Evolutionary conservation across 2,329 filamentous ascomycete genomes (phyloP).

Genomic region (Akanthomyces lecanii): DNA sequence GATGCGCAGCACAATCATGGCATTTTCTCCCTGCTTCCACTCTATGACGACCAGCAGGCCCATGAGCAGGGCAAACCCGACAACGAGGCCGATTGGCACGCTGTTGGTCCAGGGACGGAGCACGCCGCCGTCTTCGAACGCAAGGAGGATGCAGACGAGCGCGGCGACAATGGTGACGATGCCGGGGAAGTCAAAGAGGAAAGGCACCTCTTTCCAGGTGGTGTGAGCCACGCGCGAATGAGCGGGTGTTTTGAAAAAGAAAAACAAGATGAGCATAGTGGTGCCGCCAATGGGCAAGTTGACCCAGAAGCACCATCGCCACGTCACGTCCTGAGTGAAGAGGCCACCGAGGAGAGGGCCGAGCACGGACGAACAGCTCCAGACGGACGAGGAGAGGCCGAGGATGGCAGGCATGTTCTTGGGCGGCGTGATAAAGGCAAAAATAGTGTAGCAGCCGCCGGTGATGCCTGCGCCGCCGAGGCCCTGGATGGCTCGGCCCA

Average conservation of each 20-base stretch:
- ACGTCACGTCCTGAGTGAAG: constrained; percentile 24
- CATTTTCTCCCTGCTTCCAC: constrained; percentile 34
- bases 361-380: constrained; percentile 18
- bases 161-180: constrained; percentile 25
- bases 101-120: constrained; percentile 34
- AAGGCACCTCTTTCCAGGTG: constrained; percentile 33
- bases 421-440: constrained; percentile 31
- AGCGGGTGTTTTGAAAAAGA: constrained; percentile 32
- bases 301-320: constrained; percentile 28
- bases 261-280: constrained; percentile 20
- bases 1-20: constrained; percentile 34
- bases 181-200: constrained; percentile 34
- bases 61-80: constrained; percentile 29
- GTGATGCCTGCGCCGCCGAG: constrained; percentile 41
- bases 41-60: constrained; percentile 31
- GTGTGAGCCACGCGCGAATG: constrained; percentile 28
- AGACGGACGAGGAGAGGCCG: not conserved
- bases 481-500: constrained; percentile 40
- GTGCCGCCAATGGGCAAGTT: constrained; percentile 27
- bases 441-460: constrained; percentile 40
- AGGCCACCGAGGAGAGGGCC: constrained; percentile 28
- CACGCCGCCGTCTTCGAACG: constrained; percentile 41
- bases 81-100: constrained; percentile 35
- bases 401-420: constrained; percentile 25
- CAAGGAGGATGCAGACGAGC: constrained; percentile 42